These are phyloP conservation scores for Aspergillus olivimuriae DNA, from an alignment of 495 filamentous ascomycete species.

Conservation along the genomic window DNA sequence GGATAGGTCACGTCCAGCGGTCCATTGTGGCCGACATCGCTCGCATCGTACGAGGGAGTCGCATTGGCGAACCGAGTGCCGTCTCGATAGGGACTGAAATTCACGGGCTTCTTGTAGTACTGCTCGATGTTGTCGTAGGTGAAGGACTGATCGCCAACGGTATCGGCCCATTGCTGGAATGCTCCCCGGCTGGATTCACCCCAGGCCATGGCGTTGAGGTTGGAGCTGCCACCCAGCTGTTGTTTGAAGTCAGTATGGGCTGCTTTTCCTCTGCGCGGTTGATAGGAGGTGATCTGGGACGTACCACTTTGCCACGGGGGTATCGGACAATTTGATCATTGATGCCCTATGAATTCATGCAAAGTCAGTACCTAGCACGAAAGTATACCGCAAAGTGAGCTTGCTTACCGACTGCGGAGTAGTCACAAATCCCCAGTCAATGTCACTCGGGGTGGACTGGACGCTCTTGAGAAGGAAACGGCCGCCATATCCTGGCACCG, in stretches of 20 bases:
- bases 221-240: conserved; percentile 29
- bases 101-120: conserved; percentile 45
- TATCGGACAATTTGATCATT: conserved; percentile 29
- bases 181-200: conserved; percentile 22
- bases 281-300: too few species aligned
- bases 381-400: too few species aligned
- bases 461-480: neutral
- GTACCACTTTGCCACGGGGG: conserved; percentile 25
- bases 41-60: conserved; percentile 35
- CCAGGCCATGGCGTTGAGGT: conserved; percentile 45
- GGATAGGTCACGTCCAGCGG: conserved; percentile 48
- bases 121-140: conserved; percentile 46
- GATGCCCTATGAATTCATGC: conserved; percentile 23
- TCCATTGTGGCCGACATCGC: conserved; percentile 24
- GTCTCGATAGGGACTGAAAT: conserved; percentile 47
- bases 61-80: conserved; percentile 31
- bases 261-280: too few species aligned
- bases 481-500: conserved; percentile 21
- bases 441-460: conserved; percentile 20
- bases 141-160: conserved; percentile 50
- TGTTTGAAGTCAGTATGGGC: too few species aligned
- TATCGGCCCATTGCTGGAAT: conserved; percentile 49
- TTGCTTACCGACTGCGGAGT: too few species aligned
- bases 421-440: conserved; percentile 46
- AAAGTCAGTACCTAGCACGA: too few species aligned